These are phyloP conservation scores for Coemansia erecta DNA, from an alignment of 192 early-diverging fungal genomes.

Conservation along the genomic window DNA sequence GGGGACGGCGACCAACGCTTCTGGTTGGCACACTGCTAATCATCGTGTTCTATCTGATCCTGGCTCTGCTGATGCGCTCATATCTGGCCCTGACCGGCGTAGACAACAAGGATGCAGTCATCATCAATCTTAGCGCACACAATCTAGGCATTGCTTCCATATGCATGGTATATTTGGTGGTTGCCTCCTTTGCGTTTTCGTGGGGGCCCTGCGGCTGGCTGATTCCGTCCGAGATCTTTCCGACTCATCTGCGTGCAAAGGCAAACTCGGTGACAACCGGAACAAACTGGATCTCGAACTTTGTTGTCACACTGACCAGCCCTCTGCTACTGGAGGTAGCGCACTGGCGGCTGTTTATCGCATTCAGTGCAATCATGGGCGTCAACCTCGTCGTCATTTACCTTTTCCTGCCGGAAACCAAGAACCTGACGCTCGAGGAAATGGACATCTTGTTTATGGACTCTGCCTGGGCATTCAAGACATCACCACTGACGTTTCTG, in stretches of 20 bases:
- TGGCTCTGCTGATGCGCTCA: slow-evolving; percentile 35
- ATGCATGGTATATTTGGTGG: slow-evolving; percentile 77
- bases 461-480: slow-evolving; percentile 1
- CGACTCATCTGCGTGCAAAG: slow-evolving; percentile 84
- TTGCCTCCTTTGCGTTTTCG: slow-evolving; percentile 78
- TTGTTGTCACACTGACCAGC: slow-evolving; percentile 68
- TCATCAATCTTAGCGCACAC: slow-evolving; percentile 8
- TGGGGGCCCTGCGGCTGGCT: slow-evolving; percentile 95
- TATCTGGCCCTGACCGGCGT: slow-evolving; percentile 28
- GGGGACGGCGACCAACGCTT: slow-evolving; percentile 80
- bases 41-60: slow-evolving; percentile 31
- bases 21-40: slow-evolving; percentile 64
- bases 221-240: slow-evolving; percentile 91
- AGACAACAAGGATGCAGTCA: slow-evolving; percentile 26
- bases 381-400: slow-evolving; percentile 60
- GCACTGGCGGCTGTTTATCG: slow-evolving; percentile 64
- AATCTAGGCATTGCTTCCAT: slow-evolving; percentile 54
- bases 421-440: slow-evolving; percentile 79
- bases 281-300: slow-evolving; percentile 92
- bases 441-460: slow-evolving; percentile 61
- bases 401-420: slow-evolving; percentile 81
- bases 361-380: slow-evolving; percentile 70
- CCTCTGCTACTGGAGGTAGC: slow-evolving; percentile 70
- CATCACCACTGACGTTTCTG: slow-evolving; percentile 1
- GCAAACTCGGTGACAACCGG: slow-evolving; percentile 80